Base-by-base conservation (phyloP, 2,329 filamentous ascomycete species). In the Nigrograna mackinnonii region DNA sequence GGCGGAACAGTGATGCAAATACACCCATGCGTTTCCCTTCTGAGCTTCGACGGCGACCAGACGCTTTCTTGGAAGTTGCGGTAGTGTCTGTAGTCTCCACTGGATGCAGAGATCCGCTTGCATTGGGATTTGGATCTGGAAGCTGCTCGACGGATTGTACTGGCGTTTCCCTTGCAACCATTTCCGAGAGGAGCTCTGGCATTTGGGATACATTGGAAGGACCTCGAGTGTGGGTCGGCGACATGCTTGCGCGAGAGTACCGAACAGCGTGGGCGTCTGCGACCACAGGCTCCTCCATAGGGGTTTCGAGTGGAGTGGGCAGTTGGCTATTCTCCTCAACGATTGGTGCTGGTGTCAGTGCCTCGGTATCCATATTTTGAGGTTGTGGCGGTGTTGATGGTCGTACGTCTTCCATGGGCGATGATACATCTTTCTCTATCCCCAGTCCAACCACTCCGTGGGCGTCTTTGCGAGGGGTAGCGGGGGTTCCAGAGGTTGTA, bases 1-100 rank as follows among this genome's bases (percentile, higher is more conserved):
- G 86, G 57, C 82, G 83, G 69, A 96, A 89, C 24, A 96, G 80
- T 0, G 87, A 64, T 18, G 65, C 57, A 54, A 66, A 67, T 37
- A 62, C 50, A 26, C 60, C 58, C 54, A 66, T 62, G 32, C 66
- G 62, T 42, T 53, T 58, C 43, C 61, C 57, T 34, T 68, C 66
- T 28, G 64, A 68, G 43, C 66, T 68, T 24, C 64, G 60, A 28
- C 62, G 45, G 39, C 59, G 54, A 22, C 46, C 56, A 5, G 57
- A 52, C 12, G 50, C 49, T 18, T 52, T 52, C 36, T 62, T 61
- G 24, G 63, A 60, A 16, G 56, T 54, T 13, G 55, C 45, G 9
- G 49, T 43, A 11, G 64, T 67, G 28, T 68, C 63, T 14, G 52
- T 44, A 2, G 64, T 61, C 11, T 62, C 58, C 6, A 66, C 54